Percentiles rank a stretch among this genome's conserved stretches.
These are phyloP conservation scores for Coemansia sp. DNA, from an alignment of 192 early-diverging fungal genomes.

Conservation along the genomic window DNA sequence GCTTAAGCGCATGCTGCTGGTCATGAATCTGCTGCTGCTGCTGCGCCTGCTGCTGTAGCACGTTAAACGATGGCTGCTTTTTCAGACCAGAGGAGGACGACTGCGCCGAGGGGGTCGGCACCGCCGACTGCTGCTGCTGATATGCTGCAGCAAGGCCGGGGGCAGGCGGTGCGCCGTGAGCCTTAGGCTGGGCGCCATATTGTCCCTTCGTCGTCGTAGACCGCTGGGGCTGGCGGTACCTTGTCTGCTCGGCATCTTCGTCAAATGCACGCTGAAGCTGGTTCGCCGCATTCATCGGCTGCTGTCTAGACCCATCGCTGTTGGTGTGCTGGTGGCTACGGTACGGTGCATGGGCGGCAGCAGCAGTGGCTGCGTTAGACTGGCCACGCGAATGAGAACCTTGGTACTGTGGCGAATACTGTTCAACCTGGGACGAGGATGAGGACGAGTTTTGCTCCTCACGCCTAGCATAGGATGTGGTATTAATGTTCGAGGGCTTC, in stretches of 20 bases:
- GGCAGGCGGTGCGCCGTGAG: conserved; percentile 7
- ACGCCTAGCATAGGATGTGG: conserved; percentile 18
- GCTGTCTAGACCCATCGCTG: conserved; percentile 39
- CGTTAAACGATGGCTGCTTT: conserved; percentile 20
- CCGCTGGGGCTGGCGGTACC: conserved; percentile 46
- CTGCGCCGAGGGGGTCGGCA: neutral
- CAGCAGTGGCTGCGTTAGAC: neutral
- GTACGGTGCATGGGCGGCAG: conserved; percentile 41
- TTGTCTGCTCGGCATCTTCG: conserved; percentile 44
- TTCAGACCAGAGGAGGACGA: conserved; percentile 7
- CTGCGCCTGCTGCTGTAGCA: conserved; percentile 20
- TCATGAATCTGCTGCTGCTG: conserved; percentile 40
- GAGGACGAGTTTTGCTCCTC: conserved; percentile 10
- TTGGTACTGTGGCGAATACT: conserved; percentile 43
- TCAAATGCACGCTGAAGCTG: conserved; percentile 42
- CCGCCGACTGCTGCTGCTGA: conserved; percentile 21
- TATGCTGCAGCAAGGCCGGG: conserved; percentile 5
- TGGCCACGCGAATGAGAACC: conserved; percentile 6
- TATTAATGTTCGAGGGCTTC: conserved; percentile 37
- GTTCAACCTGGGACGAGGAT: conserved; percentile 15
- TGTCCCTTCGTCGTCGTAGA: conserved; percentile 35
- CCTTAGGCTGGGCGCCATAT: conserved; percentile 28
- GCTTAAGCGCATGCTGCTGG: conserved; percentile 41
- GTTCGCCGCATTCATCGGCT: conserved; percentile 5
- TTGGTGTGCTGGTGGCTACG: conserved; percentile 45